phyloP scores from a whole-genome alignment of 495 filamentous ascomycete genomes.

The Chlorociboria aeruginascens region DNA sequence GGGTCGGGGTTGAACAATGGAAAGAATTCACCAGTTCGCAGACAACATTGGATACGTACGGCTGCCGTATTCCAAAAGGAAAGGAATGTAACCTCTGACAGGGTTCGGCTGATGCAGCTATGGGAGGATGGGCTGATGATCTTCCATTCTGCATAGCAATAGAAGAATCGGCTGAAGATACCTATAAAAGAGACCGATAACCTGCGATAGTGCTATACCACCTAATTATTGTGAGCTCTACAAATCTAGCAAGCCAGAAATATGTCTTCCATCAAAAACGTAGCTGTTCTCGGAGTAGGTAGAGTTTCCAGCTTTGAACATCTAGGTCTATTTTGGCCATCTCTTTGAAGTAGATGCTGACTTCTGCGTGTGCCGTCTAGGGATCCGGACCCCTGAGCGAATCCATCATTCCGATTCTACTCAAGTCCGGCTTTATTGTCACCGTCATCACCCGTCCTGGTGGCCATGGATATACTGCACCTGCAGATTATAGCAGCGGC shows the following conservation, averaged over 20 bases:
- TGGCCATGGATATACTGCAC: neutral
- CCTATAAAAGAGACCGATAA: neutral
- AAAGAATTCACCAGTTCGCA: neutral
- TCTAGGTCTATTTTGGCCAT: neutral
- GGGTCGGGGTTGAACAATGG: too few relatives aligned
- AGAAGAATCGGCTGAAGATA: neutral
- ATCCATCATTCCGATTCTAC: neutral
- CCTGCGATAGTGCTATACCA: neutral
- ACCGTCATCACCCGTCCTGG: neutral
- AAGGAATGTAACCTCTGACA: neutral
- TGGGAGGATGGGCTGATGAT: neutral
- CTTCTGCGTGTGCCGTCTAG: neutral
- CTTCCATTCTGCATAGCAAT: neutral
- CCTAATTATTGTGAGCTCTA: neutral
- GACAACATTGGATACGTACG: too few relatives aligned
- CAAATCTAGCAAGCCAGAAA: too few relatives aligned
- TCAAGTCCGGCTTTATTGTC: neutral
- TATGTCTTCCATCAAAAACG: slow-evolving; percentile 1
- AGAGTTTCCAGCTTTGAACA: neutral
- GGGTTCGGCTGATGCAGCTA: neutral
- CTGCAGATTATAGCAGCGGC: neutral
- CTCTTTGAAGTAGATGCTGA: neutral
- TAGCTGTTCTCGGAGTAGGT: neutral
- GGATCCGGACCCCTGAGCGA: neutral
- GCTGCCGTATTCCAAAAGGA: neutral